Conservation (phyloP, 805 yeast genomes). For the Wickerhamomyces hampshirensis region DNA sequence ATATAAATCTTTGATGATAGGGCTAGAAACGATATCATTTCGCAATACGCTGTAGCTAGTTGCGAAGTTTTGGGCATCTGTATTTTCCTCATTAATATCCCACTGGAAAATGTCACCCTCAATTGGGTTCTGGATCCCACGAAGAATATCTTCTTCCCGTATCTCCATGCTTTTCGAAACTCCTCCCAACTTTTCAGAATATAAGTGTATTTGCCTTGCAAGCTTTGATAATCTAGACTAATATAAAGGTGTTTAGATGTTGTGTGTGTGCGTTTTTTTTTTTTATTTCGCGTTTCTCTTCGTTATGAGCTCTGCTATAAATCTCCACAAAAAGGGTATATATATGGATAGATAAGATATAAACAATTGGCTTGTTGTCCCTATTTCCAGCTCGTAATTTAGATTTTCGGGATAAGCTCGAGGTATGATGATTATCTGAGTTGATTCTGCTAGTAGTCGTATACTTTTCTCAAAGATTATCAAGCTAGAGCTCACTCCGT, state of each 20-base stretch:
- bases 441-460: too few species aligned
- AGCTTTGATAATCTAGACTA: neutral
- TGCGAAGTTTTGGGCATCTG: slow-evolving; percentile 1
- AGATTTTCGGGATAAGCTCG: too few species aligned
- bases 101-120: slow-evolving; percentile 6
- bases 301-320: too few species aligned
- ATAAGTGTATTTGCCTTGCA: neutral
- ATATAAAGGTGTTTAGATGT: neutral
- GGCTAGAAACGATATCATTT: slow-evolving; percentile 37
- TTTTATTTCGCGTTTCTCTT: too few species aligned
- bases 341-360: too few species aligned
- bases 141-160: slow-evolving; percentile 4
- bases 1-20: slow-evolving; percentile 32
- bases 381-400: too few species aligned
- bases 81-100: slow-evolving; percentile 1
- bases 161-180: slow-evolving; percentile 6
- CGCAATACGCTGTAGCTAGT: slow-evolving; percentile 24
- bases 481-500: too few species aligned
- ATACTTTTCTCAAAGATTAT: too few species aligned
- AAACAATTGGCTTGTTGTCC: too few species aligned
- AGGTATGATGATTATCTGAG: too few species aligned
- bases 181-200: neutral
- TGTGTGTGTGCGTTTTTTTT: slow-evolving; percentile 2
- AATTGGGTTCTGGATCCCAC: neutral
- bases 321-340: too few species aligned